Evolutionary conservation across 768 basidiomycete species (phyloP).

Genomic region (Tricholoma hemisulphureum): DNA sequence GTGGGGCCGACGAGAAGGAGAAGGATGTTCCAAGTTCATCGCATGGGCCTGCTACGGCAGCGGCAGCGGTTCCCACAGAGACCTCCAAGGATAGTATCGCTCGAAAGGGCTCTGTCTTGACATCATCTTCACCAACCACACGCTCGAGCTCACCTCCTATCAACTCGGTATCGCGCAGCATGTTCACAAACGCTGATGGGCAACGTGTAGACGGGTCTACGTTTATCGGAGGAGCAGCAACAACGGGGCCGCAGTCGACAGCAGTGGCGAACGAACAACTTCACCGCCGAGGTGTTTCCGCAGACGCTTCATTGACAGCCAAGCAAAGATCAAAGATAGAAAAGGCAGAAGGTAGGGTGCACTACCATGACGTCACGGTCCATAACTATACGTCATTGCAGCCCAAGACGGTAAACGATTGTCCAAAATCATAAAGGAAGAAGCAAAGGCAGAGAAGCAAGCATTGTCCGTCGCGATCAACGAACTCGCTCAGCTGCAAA

Average conservation of each 20-base stretch:
- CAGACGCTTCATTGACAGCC: conserved; percentile 46
- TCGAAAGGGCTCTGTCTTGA: not conserved
- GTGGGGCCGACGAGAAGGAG: not conserved
- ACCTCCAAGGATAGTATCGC: not conserved
- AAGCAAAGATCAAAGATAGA: conserved; percentile 51
- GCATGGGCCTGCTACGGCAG: not conserved
- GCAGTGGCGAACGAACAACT: conserved; percentile 41
- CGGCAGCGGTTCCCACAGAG: not conserved
- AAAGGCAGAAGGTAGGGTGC: conserved; percentile 49
- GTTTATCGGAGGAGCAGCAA: conserved; percentile 56
- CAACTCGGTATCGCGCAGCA: conserved; percentile 25
- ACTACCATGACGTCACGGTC: not conserved
- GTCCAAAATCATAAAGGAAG: conserved; percentile 67
- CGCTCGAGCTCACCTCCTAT: not conserved
- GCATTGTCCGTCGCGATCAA: conserved; percentile 59
- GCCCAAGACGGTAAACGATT: conserved; percentile 60
- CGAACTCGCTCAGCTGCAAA: conserved; percentile 66
- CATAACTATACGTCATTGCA: conserved; percentile 23
- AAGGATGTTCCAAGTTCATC: not conserved
- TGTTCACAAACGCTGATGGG: conserved; percentile 35
- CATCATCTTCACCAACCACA: not conserved
- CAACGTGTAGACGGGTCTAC: conserved; percentile 34
- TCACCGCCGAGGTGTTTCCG: conserved; percentile 41
- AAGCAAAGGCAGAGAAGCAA: conserved; percentile 66
- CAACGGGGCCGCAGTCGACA: conserved; percentile 45